Evolutionary conservation across 352 stramenopile species (phyloP), one percentile per base, ranked within the genome.

Genomic region (Pythium graminicola): DNA sequence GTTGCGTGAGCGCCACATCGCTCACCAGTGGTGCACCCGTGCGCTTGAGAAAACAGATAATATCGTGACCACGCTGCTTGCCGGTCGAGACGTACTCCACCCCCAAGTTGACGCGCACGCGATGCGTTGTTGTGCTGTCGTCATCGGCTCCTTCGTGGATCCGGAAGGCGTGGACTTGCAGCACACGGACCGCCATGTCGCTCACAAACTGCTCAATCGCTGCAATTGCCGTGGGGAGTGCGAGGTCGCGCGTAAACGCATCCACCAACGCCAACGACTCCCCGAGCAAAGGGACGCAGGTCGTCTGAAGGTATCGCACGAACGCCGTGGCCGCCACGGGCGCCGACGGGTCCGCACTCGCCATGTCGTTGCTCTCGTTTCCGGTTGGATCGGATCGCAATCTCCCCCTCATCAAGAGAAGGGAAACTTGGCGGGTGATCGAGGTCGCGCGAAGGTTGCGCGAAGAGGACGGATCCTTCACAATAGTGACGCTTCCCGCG

Each of bases 1-100:
- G 85, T 31, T 89, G 72, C 61, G 75, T 88, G 6, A 95, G 65
- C 46, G 81, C 72, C 46, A 80, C 63, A 26, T 90, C 81, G 36
- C 67, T 81, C 23, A 68, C 72, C 26, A 95, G 57, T 28, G 80
- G 68, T 41, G 76, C 73, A 27, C 72, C 86, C 26, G 79, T 66
- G 17, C 80, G 81, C 67, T 95, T 95, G 59, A 95, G 90, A 56
- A 95, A 90, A 59, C 84, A 95, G 43, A 95, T 77, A 22, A 80
- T 70, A 53, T 91, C 79, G 50, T 88, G 78, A 41, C 75, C 64
- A 46, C 59, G 72, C 58, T 85, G 76, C 57, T 86, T 86, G 20
- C 69, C 71, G 4, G 42, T 36, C 13, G 65, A 43, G 17, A 67
- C 55, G 46, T 93, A 93, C 63, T 89, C 79, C 29, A 93, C 75